Base-by-base conservation (phyloP, 1,284 basidiomycete genomes). In the Coniferiporia weirii region DNA sequence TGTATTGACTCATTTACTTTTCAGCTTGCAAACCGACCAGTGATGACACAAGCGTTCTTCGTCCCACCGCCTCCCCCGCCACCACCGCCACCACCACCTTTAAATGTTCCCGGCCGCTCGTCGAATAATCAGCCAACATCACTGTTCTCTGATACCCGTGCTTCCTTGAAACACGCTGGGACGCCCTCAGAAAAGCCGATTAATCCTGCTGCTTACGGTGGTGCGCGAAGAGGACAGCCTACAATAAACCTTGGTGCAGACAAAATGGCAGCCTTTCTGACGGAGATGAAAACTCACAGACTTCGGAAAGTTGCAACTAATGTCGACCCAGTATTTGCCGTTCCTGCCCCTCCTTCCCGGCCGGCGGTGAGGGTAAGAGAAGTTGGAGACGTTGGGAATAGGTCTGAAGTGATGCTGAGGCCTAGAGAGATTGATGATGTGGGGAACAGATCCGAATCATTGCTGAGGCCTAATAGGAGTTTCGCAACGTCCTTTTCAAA, bases 201-300 rank as follows among this genome's bases (percentile, higher is more conserved):
- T 56, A 88, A 85, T 61, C 71, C 76, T 4, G 70, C 66, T 4
- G 65, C 66, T 12, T 59, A 60, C 32, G 62, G 58, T 15, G 58
- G 72, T 5, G 56, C 63, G 54, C 75, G 79, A 51, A 72, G 78
- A 3, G 85, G 85, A 4, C 78, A 81, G 57, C 84, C 89, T 0
- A 84, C 86, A 0, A 75, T 90, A 17, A 85, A 84, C 32, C 76
- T 91, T 6, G 79, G 85, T 0, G 77, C 83, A 3, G 89, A 91
- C 62, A 88, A 89, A 68, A 90, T 91, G 85, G 85, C 84, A 0
- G 87, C 83, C 2, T 91, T 91, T 66, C 69, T 91, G 62, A 83
- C 73, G 12, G 89, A 91, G 69, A 82, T 91, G 78, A 91, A 89
- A 74, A 85, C 79, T 0, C 85, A 83, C 27, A 75, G 84, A 45